phyloP scores from a whole-genome alignment of 2,329 filamentous ascomycete genomes.

The Exophiala sideris region DNA sequence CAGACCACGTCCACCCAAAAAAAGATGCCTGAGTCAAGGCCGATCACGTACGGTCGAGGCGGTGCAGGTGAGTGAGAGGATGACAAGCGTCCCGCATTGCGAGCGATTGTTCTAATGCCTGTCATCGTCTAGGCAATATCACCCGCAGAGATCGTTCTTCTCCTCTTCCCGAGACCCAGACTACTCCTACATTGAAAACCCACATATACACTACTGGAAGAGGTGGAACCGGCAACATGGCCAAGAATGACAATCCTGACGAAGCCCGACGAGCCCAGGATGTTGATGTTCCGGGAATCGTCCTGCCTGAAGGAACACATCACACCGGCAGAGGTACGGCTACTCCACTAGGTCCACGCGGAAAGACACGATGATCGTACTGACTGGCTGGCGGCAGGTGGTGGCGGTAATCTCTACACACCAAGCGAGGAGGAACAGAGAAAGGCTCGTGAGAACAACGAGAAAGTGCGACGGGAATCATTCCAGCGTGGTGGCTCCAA shows the following conservation, averaged over 20 bases:
- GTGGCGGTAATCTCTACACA: constrained; percentile 29
- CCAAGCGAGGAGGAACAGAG: constrained; percentile 30
- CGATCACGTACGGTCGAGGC: constrained; percentile 24
- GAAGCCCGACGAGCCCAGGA: constrained; percentile 78
- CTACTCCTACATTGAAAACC: constrained; percentile 79
- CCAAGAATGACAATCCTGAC: constrained; percentile 62
- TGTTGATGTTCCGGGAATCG: constrained; percentile 56
- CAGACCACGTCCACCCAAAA: not conserved
- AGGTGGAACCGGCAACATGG: constrained; percentile 86
- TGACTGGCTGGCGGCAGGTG: constrained; percentile 21
- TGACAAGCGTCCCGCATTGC: not conserved
- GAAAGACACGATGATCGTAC: not conserved
- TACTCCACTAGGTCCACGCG: not conserved
- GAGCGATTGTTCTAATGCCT: not conserved
- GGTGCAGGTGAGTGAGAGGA: constrained; percentile 23
- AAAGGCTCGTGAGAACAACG: constrained; percentile 33
- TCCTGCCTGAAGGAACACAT: constrained; percentile 39
- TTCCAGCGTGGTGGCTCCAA: constrained; percentile 25
- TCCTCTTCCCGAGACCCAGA: constrained; percentile 61
- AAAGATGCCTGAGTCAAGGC: constrained; percentile 3
- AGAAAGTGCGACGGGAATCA: constrained; percentile 29
- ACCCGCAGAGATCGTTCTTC: constrained; percentile 48
- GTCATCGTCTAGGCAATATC: constrained; percentile 57
- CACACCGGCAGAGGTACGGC: constrained; percentile 44
- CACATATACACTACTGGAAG: constrained; percentile 85